Base-by-base conservation (phyloP, 2,329 filamentous ascomycete genomes). In the Hypoxylon sp. region DNA sequence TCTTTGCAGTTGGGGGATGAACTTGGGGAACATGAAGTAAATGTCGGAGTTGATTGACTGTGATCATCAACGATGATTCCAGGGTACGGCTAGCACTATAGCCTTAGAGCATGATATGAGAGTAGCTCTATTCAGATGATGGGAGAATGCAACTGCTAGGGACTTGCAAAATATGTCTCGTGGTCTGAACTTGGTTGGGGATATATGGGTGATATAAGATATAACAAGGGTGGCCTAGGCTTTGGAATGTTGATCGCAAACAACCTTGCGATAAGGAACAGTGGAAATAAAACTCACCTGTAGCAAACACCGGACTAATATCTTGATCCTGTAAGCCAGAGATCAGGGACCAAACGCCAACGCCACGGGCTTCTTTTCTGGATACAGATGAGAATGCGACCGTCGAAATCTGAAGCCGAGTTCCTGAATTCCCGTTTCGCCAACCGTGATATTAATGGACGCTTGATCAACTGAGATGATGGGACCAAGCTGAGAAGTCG, bases 341-440 rank as follows among this genome's bases (percentile, higher is more conserved):
- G 74, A 75, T 70, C 69, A 73, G 73, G 72, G 75, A 75, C 73
- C 68, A 66, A 79, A 79, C 76, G 75, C 76, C 77, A 73, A 78
- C 76, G 76, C 75, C 76, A 73, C 69, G 67, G 60, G 47, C 52
- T 73, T 68, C 53, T 72, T 64, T 67, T 72, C 70, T 65, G 73
- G 72, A 72, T 75, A 67, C 69, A 74, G 71, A 69, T 70, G 68
- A 62, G 72, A 75, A 78, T 73, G 75, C 72, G 73, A 75, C 75
- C 60, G 73, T 74, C 62, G 72, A 72, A 68, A 74, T 72, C 71
- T 72, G 71, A 73, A 75, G 74, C 68, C 64, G 70, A 69, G 64
- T 73, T 69, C 72, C 70, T 65, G 65, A 69, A 62, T 73, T 67
- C 61, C 62, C 66, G 52, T 67, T 71, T 71, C 57, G 64, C 65